Evolutionary conservation across 805 yeast species (phyloP).

Genomic region (Isabelozyma heimii): DNA sequence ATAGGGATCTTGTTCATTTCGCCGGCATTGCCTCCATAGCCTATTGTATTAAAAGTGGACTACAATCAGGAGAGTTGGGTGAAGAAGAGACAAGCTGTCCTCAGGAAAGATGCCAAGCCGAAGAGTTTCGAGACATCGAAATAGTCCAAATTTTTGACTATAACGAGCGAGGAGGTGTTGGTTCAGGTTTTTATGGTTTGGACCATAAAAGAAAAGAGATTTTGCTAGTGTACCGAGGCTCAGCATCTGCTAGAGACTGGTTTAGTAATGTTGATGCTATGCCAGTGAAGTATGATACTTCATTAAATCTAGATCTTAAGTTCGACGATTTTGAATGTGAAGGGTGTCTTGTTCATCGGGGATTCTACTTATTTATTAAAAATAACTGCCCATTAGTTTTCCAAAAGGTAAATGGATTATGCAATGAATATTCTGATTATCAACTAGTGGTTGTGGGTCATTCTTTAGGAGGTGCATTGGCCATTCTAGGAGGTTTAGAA

Average conservation of each 20-base stretch:
- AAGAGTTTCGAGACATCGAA: slow-evolving; percentile 21
- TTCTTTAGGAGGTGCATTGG: slow-evolving; percentile 74
- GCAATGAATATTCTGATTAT: slow-evolving; percentile 44
- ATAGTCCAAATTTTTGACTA: slow-evolving; percentile 41
- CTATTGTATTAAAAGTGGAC: slow-evolving; percentile 34
- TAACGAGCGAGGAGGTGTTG: slow-evolving; percentile 42
- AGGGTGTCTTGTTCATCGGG: slow-evolving; percentile 61
- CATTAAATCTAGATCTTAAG: slow-evolving; percentile 15
- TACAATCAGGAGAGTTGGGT: slow-evolving; percentile 14
- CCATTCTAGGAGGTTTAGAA: slow-evolving; percentile 62
- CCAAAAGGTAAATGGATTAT: slow-evolving; percentile 28
- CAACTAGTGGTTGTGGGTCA: slow-evolving; percentile 62
- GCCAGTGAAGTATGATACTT: slow-evolving; percentile 48
- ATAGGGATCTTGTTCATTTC: slow-evolving; percentile 22
- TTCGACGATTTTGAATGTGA: slow-evolving; percentile 32
- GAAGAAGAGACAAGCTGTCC: slow-evolving; percentile 20
- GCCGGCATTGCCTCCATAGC: slow-evolving; percentile 35
- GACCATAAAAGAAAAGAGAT: slow-evolving; percentile 46
- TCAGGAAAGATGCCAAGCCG: slow-evolving; percentile 18
- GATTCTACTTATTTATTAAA: slow-evolving; percentile 51
- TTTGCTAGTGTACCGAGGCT: slow-evolving; percentile 60
- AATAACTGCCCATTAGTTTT: slow-evolving; percentile 39
- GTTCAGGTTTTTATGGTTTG: slow-evolving; percentile 54
- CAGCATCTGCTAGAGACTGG: slow-evolving; percentile 62
- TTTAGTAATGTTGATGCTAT: slow-evolving; percentile 50